Evolutionary conservation across 2,329 filamentous ascomycete species (phyloP).

Genomic region (Diplodia mutila): DNA sequence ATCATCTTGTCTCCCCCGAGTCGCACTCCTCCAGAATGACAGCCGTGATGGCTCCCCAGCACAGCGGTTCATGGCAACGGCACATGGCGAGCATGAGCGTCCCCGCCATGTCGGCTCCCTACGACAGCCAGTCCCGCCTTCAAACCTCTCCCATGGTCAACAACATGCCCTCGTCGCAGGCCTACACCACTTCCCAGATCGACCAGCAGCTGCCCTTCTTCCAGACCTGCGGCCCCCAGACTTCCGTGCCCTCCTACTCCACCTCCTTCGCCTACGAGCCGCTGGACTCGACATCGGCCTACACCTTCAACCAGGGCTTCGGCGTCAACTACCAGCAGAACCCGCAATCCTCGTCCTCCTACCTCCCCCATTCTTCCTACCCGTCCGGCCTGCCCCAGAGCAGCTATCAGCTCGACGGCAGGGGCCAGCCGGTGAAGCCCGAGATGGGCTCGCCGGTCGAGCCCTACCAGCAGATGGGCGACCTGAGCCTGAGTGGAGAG

Average conservation of each 20-base stretch:
- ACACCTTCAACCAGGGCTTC: slow-evolving; percentile 14
- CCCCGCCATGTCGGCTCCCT: slow-evolving; percentile 14
- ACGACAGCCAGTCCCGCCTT: slow-evolving; percentile 2
- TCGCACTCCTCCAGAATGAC: slow-evolving; percentile 26
- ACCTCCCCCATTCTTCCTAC: slow-evolving; percentile 3
- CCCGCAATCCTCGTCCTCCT: slow-evolving; percentile 6
- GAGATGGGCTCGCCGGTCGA: slow-evolving; percentile 49
- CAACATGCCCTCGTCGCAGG: slow-evolving; percentile 23
- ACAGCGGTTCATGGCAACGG: slow-evolving; percentile 24
- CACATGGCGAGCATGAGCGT: slow-evolving; percentile 23
- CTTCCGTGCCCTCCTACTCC: slow-evolving; percentile 23
- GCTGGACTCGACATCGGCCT: slow-evolving; percentile 19
- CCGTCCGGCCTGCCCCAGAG: slow-evolving; percentile 1
- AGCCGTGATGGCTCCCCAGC: slow-evolving; percentile 27
- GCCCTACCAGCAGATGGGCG: slow-evolving; percentile 45
- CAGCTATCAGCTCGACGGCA: slow-evolving; percentile 27
- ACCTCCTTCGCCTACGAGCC: slow-evolving; percentile 25
- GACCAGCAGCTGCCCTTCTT: slow-evolving; percentile 20
- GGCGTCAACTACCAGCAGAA: slow-evolving; percentile 8
- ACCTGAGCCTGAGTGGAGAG: slow-evolving; percentile 28
- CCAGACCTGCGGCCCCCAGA: slow-evolving; percentile 21
- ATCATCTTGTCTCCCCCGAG: slow-evolving; percentile 26
- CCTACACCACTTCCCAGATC: slow-evolving; percentile 15
- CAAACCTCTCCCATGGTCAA: slow-evolving; percentile 6
- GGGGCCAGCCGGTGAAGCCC: slow-evolving; percentile 47